A percentile compares a stretch with the other conserved stretches of the same genome.
These are phyloP conservation scores for Chaetomium sp. DNA, from an alignment of 2,329 filamentous ascomycete genomes.

Conservation along the genomic window DNA sequence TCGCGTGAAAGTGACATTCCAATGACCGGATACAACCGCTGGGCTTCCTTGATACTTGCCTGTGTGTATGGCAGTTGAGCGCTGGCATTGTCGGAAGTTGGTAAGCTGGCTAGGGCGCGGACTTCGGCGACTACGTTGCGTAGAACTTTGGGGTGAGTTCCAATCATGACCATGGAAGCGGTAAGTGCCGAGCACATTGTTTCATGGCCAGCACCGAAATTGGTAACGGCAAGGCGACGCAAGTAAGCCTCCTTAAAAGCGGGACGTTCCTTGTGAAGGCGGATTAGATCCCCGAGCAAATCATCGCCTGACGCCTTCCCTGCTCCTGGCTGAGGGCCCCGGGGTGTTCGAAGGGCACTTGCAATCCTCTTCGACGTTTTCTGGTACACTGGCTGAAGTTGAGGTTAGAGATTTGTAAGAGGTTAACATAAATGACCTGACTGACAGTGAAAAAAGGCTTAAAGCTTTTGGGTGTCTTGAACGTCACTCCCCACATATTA, in stretches of 20 bases:
- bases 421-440: not conserved
- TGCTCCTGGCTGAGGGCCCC: fast-evolving
- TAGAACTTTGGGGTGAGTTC: constrained; percentile 42
- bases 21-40: constrained; percentile 54
- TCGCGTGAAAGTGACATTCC: constrained; percentile 54
- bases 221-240: constrained; percentile 55
- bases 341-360: constrained; percentile 11
- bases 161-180: constrained; percentile 52
- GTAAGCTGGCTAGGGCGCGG: constrained; percentile 12
- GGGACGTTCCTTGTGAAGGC: constrained; percentile 48
- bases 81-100: constrained; percentile 34
- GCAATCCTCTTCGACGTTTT: constrained; percentile 35
- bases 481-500: constrained; percentile 49
- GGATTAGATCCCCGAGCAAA: constrained; percentile 51
- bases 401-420: not conserved
- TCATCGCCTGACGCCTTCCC: constrained; percentile 41
- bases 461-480: constrained; percentile 47
- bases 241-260: constrained; percentile 53
- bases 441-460: constrained; percentile 54
- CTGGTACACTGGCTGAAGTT: constrained; percentile 37
- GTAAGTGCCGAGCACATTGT: constrained; percentile 57
- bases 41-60: constrained; percentile 54
- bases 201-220: constrained; percentile 59
- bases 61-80: constrained; percentile 42
- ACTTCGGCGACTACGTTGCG: constrained; percentile 40